Evolutionary conservation across 352 stramenopile species (phyloP).

Genomic region (Phytopythium delawarense): DNA sequence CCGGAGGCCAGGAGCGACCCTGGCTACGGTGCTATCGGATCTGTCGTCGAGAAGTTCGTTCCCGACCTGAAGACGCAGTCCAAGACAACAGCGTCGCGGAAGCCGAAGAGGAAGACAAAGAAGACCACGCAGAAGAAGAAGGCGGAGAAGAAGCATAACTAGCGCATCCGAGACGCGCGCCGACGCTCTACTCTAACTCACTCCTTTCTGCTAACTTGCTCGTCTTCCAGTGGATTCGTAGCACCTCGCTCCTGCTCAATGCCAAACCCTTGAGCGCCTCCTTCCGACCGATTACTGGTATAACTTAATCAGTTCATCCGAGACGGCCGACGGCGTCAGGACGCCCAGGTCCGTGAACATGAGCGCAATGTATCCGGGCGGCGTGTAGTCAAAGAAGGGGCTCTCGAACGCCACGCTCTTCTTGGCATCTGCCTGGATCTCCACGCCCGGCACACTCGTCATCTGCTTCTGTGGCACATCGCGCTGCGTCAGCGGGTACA

Average conservation of each 20-base stretch:
- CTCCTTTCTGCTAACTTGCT: neutral
- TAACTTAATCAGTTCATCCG: constrained; percentile 97
- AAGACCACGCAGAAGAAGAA: neutral
- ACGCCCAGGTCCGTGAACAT: constrained; percentile 98
- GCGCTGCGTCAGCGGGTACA: constrained; percentile 97
- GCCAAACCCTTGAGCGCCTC: constrained; percentile 5
- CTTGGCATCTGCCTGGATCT: constrained; percentile 21
- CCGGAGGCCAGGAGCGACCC: constrained; percentile 42
- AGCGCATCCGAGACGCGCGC: neutral
- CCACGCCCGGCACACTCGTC: constrained; percentile 28
- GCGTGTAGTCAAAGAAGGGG: constrained; percentile 96
- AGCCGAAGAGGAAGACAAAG: neutral
- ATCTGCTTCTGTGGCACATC: constrained; percentile 89
- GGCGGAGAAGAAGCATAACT: neutral
- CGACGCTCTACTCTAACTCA: neutral
- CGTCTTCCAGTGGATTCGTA: neutral
- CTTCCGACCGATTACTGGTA: constrained; percentile 86
- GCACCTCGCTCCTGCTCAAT: neutral
- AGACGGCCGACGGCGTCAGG: constrained; percentile 96
- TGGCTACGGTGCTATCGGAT: constrained; percentile 43
- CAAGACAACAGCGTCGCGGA: neutral
- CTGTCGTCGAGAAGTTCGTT: constrained; percentile 49
- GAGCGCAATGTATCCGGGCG: constrained; percentile 96
- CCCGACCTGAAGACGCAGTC: constrained; percentile 7
- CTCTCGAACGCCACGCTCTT: constrained; percentile 83